These are phyloP conservation scores for Corymbia calophylla DNA, from an alignment of 441 rosid species.

Conservation along the genomic window DNA sequence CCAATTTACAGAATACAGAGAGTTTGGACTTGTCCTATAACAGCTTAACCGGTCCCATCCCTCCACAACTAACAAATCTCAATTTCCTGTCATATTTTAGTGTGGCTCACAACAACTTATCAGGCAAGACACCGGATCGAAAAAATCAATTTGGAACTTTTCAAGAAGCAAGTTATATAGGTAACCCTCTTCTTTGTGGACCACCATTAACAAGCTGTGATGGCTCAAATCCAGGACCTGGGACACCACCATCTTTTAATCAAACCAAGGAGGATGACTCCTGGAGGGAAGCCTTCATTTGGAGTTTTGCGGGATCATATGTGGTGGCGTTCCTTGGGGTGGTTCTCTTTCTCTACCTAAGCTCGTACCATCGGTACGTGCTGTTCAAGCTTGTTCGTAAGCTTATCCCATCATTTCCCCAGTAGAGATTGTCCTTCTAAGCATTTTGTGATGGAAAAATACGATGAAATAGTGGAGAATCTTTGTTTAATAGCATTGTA, in stretches of 20 bases:
- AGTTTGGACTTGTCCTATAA: background rate
- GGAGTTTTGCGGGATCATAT: background rate
- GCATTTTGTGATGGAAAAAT: background rate
- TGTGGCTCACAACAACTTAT: background rate
- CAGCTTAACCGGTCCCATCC: background rate
- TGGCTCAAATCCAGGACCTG: accelerated
- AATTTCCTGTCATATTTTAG: background rate
- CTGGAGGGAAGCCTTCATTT: accelerated
- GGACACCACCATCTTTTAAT: background rate
- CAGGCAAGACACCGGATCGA: accelerated
- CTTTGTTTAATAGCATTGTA: background rate
- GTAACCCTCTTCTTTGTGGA: background rate
- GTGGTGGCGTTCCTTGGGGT: background rate
- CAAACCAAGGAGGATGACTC: background rate
- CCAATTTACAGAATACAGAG: background rate
- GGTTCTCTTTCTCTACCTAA: background rate
- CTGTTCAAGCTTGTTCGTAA: background rate
- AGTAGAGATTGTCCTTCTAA: too few species aligned
- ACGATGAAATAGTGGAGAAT: background rate
- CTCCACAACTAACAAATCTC: background rate
- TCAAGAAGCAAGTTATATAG: background rate
- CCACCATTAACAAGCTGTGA: background rate
- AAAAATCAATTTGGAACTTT: background rate
- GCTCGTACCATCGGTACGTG: background rate
- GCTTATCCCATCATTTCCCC: background rate